Conservation (phyloP, 1,284 basidiomycete species). For the Cystobasidium slooffiae region DNA sequence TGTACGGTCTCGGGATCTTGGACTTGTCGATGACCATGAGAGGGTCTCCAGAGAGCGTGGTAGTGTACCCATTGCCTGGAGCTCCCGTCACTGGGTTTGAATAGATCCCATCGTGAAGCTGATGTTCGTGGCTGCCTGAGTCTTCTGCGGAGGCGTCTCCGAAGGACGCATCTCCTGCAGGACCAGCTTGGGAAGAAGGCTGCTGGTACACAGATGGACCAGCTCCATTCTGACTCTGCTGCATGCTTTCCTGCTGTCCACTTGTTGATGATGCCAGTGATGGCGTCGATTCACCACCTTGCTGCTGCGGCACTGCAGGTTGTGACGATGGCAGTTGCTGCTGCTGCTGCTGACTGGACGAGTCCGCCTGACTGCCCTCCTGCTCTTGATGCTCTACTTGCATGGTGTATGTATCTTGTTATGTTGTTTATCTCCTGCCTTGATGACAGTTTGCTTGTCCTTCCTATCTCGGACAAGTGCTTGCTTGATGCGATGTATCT, state of each 20-base stretch:
- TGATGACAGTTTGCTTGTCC: not conserved
- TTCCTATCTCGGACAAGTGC: too few relatives aligned
- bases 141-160: not conserved
- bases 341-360: conserved; percentile 12
- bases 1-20: conserved; percentile 72
- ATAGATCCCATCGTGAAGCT: not conserved
- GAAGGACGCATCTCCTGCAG: not conserved
- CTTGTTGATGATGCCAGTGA: not conserved
- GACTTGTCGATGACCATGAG: conserved; percentile 40
- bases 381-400: conserved; percentile 22
- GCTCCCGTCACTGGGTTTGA: not conserved
- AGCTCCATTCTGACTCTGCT: too few relatives aligned
- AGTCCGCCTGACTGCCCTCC: not conserved
- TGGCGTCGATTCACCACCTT: not conserved
- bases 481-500: too few relatives aligned
- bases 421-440: not conserved
- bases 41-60: conserved; percentile 11
- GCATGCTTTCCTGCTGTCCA: too few relatives aligned
- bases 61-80: conserved; percentile 3
- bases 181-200: not conserved
- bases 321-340: not conserved
- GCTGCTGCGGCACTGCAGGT: not conserved
- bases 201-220: too few relatives aligned
- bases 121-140: conserved; percentile 2
- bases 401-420: not conserved